phyloP scores from a whole-genome alignment of 768 basidiomycete genomes.

The Mycena alexandri region DNA sequence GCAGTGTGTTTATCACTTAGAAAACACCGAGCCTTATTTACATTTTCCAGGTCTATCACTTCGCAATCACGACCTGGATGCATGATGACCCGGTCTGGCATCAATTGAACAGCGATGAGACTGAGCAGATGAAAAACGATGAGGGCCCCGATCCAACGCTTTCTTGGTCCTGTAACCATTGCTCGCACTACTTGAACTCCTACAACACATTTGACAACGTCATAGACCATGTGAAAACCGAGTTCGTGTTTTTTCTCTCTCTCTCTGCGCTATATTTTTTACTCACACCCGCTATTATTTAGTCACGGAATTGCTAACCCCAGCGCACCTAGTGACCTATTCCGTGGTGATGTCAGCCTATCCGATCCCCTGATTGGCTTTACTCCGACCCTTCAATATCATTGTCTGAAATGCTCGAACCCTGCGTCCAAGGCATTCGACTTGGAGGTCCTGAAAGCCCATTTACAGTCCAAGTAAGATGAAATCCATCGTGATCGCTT shows the following conservation, averaged over 20 bases:
- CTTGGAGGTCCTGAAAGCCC: slow-evolving; percentile 8
- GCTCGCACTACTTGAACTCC: slow-evolving; percentile 23
- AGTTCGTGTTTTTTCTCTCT: slow-evolving; percentile 12
- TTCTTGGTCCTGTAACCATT: slow-evolving; percentile 35
- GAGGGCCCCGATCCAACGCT: slow-evolving; percentile 14
- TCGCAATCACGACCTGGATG: background rate
- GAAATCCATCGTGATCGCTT: too few species aligned
- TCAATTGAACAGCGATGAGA: background rate
- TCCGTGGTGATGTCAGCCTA: slow-evolving; percentile 15
- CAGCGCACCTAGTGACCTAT: slow-evolving; percentile 10
- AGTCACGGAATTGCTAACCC: slow-evolving; percentile 26
- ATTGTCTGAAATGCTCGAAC: slow-evolving; percentile 11
- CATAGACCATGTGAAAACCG: slow-evolving; percentile 22
- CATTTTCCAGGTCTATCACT: slow-evolving; percentile 29
- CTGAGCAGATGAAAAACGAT: slow-evolving; percentile 1
- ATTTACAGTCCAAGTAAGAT: slow-evolving; percentile 27
- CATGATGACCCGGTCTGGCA: slow-evolving; percentile 13
- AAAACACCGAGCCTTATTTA: background rate
- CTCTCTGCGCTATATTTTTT: background rate
- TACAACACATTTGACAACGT: slow-evolving; percentile 15
- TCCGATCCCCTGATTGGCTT: background rate
- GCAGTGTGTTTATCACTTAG: slow-evolving; percentile 13
- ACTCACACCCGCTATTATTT: background rate
- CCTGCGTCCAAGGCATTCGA: slow-evolving; percentile 6
- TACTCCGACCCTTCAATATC: background rate